phyloP scores from a whole-genome alignment of 2,329 filamentous ascomycete genomes.

The Pseudogymnoascus sp. region DNA sequence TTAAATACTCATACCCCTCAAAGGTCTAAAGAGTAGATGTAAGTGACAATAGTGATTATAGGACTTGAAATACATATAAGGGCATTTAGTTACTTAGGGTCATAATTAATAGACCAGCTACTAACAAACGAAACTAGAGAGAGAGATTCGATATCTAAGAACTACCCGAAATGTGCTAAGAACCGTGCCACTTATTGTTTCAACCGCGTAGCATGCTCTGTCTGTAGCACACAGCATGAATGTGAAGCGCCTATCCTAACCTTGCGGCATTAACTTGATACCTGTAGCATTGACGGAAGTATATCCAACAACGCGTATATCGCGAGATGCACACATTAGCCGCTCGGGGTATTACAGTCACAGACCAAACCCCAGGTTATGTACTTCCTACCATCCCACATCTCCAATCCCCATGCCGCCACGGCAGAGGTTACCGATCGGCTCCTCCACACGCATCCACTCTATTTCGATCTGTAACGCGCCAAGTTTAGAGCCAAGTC shows the following conservation, averaged over 20 bases:
- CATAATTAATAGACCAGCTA: too few species aligned
- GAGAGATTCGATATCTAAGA: too few species aligned
- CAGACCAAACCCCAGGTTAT: background rate
- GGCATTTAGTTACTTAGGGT: too few species aligned
- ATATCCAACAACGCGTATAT: background rate
- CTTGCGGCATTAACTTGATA: background rate
- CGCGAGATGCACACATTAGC: background rate
- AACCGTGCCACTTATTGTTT: too few species aligned
- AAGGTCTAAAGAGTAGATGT: too few species aligned
- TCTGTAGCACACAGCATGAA: background rate
- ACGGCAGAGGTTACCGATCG: background rate
- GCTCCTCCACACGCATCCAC: background rate
- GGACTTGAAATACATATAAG: too few species aligned
- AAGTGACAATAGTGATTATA: too few species aligned
- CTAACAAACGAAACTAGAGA: too few species aligned
- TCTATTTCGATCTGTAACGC: constrained; percentile 5
- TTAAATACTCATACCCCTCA: too few species aligned
- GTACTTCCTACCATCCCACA: background rate
- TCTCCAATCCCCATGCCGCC: background rate
- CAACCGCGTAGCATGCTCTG: too few species aligned
- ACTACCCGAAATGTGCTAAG: too few species aligned
- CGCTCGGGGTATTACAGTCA: background rate
- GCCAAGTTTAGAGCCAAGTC: background rate
- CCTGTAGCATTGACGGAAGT: background rate
- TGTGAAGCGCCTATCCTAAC: background rate